A percentile compares a stretch with the other conserved stretches of the same genome.
phyloP scores from a whole-genome alignment of 2,329 filamentous ascomycete species.

The Leptographium wingfieldii region DNA sequence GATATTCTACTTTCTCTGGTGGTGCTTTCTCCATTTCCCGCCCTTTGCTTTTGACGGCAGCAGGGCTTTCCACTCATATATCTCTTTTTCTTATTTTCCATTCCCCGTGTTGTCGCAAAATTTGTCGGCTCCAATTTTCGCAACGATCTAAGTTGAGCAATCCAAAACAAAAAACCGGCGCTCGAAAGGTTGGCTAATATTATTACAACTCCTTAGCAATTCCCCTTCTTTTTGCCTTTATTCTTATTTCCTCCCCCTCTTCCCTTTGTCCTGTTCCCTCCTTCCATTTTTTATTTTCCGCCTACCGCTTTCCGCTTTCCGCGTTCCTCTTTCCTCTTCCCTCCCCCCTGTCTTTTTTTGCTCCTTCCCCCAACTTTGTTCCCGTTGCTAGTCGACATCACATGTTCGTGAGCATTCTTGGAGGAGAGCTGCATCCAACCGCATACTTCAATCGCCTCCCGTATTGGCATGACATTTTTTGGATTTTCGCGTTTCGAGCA shows the following conservation, averaged over 20 bases:
- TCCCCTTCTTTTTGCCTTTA: background rate
- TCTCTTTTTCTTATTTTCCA: background rate
- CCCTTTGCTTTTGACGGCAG: background rate
- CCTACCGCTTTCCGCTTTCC: background rate
- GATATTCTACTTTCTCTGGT: background rate
- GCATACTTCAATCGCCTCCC: background rate
- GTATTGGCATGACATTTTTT: background rate
- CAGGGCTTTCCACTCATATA: background rate
- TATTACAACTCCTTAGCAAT: background rate
- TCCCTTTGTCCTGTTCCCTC: background rate
- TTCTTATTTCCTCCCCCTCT: background rate
- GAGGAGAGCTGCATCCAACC: background rate
- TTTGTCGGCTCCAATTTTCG: constrained; percentile 4
- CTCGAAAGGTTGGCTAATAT: background rate
- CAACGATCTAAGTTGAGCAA: background rate
- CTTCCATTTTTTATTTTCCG: background rate
- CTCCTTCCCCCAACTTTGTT: background rate
- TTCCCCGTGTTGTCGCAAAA: background rate
- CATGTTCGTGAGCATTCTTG: background rate
- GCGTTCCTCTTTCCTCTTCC: background rate
- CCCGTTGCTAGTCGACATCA: background rate
- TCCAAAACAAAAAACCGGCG: constrained; percentile 1
- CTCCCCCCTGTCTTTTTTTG: background rate
- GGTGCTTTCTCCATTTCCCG: background rate
- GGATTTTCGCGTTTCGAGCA: background rate